Evolutionary conservation across 306 rosid species (phyloP), one percentile per base, ranked within the genome.

Genomic region (Cicer chorassanicum): DNA sequence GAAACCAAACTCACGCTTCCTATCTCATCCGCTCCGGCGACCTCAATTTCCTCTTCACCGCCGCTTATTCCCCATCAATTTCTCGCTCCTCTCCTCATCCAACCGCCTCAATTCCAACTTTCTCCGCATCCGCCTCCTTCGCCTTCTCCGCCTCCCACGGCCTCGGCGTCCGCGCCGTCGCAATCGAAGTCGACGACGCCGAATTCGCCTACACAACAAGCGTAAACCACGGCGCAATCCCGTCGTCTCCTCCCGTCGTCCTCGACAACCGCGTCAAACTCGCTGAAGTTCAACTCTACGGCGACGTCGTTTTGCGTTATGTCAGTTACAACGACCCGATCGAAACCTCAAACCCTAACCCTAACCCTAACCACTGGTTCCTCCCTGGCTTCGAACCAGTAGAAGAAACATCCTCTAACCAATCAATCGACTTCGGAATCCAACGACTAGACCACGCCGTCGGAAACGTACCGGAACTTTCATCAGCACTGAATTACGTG

Each of bases 1-100:
- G 96, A 1, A 94, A 94, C 81, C 60, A 36, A 8, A 36, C 74
- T 43, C 97, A 94, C 60, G 96, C 97, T 34, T 94, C 98, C 38
- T 94, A 91, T n/a, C 93, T 91, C 50, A 81, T 94, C 81, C 90
- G 93, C 65, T 91, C 98, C 82, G 95, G 90, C 74, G 84, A 90
- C 49, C 98, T 94, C 81, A 70, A 56, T 46, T 91, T 94, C 77
- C 95, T 94, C 86, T 92, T 94, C 91, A 81, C 98, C 18, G 90
- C 97, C 13, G 95, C 96, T 1, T 94, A 94, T 74, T 87, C 98
- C 3, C 80, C 95, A 0, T 42, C 89, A 43, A 74, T 91, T 12
- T 71, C 97, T 42, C 55, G 16, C 19, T 2, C 59, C 75, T 5
- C 85, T 1, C 39, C 54, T 70, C 42, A 55, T 14, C 4, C 82